Evolutionary conservation across 306 rosid genomes (phyloP).

Genomic region (Fagus sylvatica): DNA sequence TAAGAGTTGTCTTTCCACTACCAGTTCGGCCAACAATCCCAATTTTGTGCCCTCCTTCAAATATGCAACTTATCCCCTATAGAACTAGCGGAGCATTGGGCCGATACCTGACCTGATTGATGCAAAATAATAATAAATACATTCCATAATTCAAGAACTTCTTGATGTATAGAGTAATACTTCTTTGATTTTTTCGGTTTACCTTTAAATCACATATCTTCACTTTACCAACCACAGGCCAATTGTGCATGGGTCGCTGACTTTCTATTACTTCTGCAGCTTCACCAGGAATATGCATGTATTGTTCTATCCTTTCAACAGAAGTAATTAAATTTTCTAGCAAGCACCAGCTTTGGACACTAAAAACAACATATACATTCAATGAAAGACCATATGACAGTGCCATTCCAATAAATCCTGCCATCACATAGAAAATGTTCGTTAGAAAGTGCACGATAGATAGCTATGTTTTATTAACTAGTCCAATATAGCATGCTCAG

Average conservation of each 20-base stretch:
- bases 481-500: not conserved
- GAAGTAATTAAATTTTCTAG: constrained; percentile 27
- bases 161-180: not conserved
- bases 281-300: constrained; percentile 38
- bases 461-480: not conserved
- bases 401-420: constrained; percentile 39
- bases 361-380: constrained; percentile 12
- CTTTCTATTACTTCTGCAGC: constrained; percentile 22
- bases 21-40: constrained; percentile 43
- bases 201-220: constrained; percentile 37
- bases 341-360: constrained; percentile 28
- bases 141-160: not conserved
- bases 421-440: not conserved
- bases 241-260: constrained; percentile 24
- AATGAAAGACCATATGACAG: constrained; percentile 32
- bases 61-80: constrained; percentile 25
- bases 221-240: constrained; percentile 34
- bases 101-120: constrained; percentile 30
- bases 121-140: not conserved
- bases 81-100: constrained; percentile 28
- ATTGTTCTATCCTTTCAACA: constrained; percentile 38
- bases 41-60: constrained; percentile 37
- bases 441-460: not conserved
- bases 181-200: not conserved
- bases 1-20: constrained; percentile 43